These are phyloP conservation scores for Thelonectria olida DNA, from an alignment of 2,329 filamentous ascomycete species.

Conservation along the genomic window DNA sequence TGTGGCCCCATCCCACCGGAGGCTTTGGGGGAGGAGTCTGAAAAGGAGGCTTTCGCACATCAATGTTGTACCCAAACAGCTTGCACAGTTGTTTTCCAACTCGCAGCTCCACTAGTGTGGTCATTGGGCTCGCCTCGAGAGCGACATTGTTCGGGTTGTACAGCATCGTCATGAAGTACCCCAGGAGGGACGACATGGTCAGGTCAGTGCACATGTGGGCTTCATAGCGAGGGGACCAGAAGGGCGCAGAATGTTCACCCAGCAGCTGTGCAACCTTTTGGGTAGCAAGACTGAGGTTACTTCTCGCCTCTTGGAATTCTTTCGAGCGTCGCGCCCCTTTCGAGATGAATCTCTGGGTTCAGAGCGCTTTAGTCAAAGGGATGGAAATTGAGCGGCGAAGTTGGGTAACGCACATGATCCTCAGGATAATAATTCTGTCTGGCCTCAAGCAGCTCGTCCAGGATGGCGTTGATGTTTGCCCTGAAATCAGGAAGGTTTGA, in stretches of 20 bases:
- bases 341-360: constrained; percentile 47
- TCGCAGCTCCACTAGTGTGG: constrained; percentile 54
- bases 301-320: constrained; percentile 45
- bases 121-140: constrained; percentile 55
- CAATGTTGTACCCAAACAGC: constrained; percentile 54
- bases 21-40: constrained; percentile 4
- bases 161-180: constrained; percentile 60
- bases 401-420: constrained; percentile 43
- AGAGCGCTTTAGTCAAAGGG: background rate
- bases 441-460: constrained; percentile 47
- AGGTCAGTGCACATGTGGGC: constrained; percentile 57
- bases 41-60: constrained; percentile 38
- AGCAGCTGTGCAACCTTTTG: constrained; percentile 48
- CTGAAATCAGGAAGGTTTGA: constrained; percentile 52
- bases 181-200: constrained; percentile 53
- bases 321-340: constrained; percentile 44
- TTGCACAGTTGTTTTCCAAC: constrained; percentile 56
- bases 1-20: constrained; percentile 53
- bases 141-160: constrained; percentile 61
- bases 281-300: constrained; percentile 47
- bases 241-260: constrained; percentile 54
- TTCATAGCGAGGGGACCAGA: constrained; percentile 57
- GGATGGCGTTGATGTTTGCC: constrained; percentile 50
- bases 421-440: constrained; percentile 47
- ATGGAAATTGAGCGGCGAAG: fast-evolving